phyloP scores from a whole-genome alignment of 345 rosid genomes.

The Eutrema yunnanense region DNA sequence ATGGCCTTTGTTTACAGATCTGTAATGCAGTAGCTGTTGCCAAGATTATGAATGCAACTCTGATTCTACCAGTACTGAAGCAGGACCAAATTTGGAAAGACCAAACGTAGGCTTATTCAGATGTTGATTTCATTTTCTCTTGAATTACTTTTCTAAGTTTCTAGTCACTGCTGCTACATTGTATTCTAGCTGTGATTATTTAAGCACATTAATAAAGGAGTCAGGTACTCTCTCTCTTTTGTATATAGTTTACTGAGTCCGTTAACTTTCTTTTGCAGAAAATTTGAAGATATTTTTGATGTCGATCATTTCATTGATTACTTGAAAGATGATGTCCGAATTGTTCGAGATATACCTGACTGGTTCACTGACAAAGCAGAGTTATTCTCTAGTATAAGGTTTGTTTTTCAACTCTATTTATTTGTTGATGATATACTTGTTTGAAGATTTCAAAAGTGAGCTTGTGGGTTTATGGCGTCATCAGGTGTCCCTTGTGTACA shows the following conservation, averaged over 20 bases:
- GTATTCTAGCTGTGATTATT: background rate
- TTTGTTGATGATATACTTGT: background rate
- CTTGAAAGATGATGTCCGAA: slow-evolving; percentile 80
- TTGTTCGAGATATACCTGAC: slow-evolving; percentile 92
- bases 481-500: background rate
- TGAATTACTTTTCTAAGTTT: background rate
- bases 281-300: slow-evolving; percentile 94
- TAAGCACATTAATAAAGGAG: background rate
- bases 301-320: slow-evolving; percentile 97
- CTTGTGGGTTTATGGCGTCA: slow-evolving; percentile 11
- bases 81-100: slow-evolving; percentile 99
- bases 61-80: slow-evolving; percentile 94
- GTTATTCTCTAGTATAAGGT: slow-evolving; percentile 91
- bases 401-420: slow-evolving; percentile 9
- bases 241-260: background rate
- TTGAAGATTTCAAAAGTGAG: background rate
- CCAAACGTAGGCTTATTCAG: slow-evolving; percentile 63
- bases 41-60: slow-evolving; percentile 96
- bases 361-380: slow-evolving; percentile 98
- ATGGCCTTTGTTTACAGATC: slow-evolving; percentile 49
- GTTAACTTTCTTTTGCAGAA: slow-evolving; percentile 43
- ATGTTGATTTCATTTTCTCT: background rate
- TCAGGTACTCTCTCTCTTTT: background rate
- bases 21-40: slow-evolving; percentile 99
- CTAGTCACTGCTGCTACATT: background rate